Evolutionary conservation across 2,329 filamentous ascomycete species (phyloP).

Genomic region (Colletotrichum incanum): DNA sequence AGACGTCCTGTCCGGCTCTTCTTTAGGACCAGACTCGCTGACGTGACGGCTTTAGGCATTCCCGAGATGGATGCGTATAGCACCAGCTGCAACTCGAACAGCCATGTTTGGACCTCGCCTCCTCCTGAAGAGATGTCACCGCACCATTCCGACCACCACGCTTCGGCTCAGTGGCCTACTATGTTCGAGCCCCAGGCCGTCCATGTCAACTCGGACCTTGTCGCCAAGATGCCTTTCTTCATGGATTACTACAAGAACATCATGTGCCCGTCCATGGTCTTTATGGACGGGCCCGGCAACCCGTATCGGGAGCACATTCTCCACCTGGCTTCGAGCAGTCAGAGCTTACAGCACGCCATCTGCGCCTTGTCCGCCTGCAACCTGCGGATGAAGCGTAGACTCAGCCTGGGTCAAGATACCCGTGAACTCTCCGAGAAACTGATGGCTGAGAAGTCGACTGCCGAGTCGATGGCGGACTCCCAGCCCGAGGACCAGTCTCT

Average conservation of each 20-base stretch:
- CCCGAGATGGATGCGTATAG: conserved; percentile 69
- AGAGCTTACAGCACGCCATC: conserved; percentile 92
- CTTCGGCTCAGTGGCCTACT: conserved; percentile 65
- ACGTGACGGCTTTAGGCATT: conserved; percentile 59
- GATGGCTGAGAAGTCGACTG: conserved; percentile 62
- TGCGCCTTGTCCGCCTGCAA: conserved; percentile 92
- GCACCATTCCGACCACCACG: conserved; percentile 58
- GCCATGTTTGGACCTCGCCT: conserved; percentile 63
- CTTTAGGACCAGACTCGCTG: conserved; percentile 43
- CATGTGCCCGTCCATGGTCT: conserved; percentile 92
- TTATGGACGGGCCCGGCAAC: conserved; percentile 88
- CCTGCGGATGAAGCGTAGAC: conserved; percentile 84
- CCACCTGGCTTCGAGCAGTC: conserved; percentile 81
- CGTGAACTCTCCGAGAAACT: conserved; percentile 65
- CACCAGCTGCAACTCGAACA: conserved; percentile 65
- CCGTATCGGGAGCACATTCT: conserved; percentile 90
- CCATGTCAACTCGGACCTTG: conserved; percentile 74
- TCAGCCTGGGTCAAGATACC: conserved; percentile 72
- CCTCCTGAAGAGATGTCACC: conserved; percentile 63
- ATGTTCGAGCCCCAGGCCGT: conserved; percentile 62
- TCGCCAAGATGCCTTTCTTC: conserved; percentile 87
- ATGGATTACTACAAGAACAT: conserved; percentile 95
- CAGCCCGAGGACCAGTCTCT: conserved; percentile 75
- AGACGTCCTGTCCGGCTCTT: conserved; percentile 49
- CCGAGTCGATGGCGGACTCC: conserved; percentile 62